A percentile compares a stretch with the other conserved stretches of the same genome.
phyloP scores from a whole-genome alignment of 108 stramenopile genomes.

The Mediolabrus comicus region DNA sequence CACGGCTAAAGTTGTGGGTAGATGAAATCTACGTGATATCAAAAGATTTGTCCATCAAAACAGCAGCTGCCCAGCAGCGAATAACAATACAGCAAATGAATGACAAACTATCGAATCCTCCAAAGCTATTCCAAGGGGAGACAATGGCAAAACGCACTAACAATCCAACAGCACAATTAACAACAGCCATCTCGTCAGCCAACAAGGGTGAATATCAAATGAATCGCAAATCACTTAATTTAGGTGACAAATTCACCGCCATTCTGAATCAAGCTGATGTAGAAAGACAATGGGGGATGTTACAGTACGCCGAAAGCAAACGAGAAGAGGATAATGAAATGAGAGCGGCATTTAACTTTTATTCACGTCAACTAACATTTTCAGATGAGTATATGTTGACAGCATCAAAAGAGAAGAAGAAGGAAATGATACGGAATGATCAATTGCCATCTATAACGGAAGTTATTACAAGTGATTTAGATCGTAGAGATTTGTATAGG shows the following conservation, averaged over 20 bases:
- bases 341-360: slow-evolving; percentile 46
- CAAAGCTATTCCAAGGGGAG: slow-evolving; percentile 24
- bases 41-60: background rate
- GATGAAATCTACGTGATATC: slow-evolving; percentile 2
- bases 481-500: slow-evolving; percentile 11
- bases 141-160: background rate
- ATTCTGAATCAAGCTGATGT: slow-evolving; percentile 49
- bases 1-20: slow-evolving; percentile 5
- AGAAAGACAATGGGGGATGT: slow-evolving; percentile 47
- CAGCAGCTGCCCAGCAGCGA: background rate
- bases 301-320: slow-evolving; percentile 36
- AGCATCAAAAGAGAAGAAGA: slow-evolving; percentile 20
- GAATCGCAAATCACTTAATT: slow-evolving; percentile 2
- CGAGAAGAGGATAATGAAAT: slow-evolving; percentile 29
- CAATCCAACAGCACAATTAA: slow-evolving; percentile 19
- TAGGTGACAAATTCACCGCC: slow-evolving; percentile 12
- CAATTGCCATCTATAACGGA: slow-evolving; percentile 9
- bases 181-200: slow-evolving; percentile 16
- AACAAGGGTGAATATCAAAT: slow-evolving; percentile 35
- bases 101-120: slow-evolving; percentile 11
- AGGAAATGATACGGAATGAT: slow-evolving; percentile 34
- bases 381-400: slow-evolving; percentile 19
- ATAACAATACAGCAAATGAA: slow-evolving; percentile 6
- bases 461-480: slow-evolving; percentile 31
- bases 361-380: slow-evolving; percentile 35